These are phyloP conservation scores for Pseudovirgaria hyperparasitica DNA, from an alignment of 2,329 filamentous ascomycete species.

Conservation along the genomic window DNA sequence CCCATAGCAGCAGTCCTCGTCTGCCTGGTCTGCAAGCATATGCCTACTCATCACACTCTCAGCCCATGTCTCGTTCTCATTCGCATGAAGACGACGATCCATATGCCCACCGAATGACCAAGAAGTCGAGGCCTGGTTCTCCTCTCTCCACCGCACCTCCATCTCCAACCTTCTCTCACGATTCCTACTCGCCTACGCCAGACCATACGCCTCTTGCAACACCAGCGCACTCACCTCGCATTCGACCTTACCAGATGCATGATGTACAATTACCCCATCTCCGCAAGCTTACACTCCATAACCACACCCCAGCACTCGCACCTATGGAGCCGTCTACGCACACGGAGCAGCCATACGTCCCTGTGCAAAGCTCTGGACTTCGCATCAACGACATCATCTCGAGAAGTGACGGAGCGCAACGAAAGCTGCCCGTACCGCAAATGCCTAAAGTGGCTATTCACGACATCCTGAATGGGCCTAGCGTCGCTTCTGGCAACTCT, in stretches of 20 bases:
- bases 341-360: conserved; percentile 45
- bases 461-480: conserved; percentile 56
- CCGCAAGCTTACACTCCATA: conserved; percentile 55
- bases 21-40: conserved; percentile 40
- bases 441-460: conserved; percentile 82
- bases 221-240: conserved; percentile 83
- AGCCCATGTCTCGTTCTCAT: conserved; percentile 86
- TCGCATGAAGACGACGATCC: conserved; percentile 75
- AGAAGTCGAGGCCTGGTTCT: conserved; percentile 85
- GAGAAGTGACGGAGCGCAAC: conserved; percentile 70
- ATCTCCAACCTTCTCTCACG: conserved; percentile 91
- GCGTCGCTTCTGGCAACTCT: conserved; percentile 59
- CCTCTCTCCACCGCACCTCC: conserved; percentile 92
- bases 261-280: conserved; percentile 79
- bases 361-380: conserved; percentile 49
- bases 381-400: conserved; percentile 89
- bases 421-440: conserved; percentile 84
- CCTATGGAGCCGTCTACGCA: conserved; percentile 58
- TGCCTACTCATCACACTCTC: conserved; percentile 48
- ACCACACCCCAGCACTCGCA: conserved; percentile 54
- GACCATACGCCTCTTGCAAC: conserved; percentile 98
- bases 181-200: conserved; percentile 87
- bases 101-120: conserved; percentile 62
- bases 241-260: conserved; percentile 59
- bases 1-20: conserved; percentile 39